Evolutionary conservation across 257 asterid genomes (phyloP), one percentile per base, ranked within the genome.

Genomic region (Leptodermis oblonga): DNA sequence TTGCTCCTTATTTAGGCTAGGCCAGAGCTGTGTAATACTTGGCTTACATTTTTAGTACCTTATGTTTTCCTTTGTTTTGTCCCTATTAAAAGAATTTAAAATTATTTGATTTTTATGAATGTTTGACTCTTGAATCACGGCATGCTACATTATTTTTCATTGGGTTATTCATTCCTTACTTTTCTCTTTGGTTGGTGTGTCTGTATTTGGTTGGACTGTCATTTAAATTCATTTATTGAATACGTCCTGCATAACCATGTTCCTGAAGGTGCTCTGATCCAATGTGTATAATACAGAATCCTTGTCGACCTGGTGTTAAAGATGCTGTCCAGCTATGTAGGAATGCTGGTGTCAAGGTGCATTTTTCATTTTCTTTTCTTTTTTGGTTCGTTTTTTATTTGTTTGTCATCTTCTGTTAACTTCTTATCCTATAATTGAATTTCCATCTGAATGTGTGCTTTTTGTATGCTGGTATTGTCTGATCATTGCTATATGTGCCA

Each of bases 321-420:
- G 87, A 81, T 37, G 92, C 99, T 20, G 99, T 93, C 77, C 92
- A 86, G 62, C 70, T 90, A 69, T 93, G 99, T 62, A 71, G 42
- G 73, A 69, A 81, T 68, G 96, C 99, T 79, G 99, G 97, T 48
- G 89, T 93, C 51, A 93, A 93, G 97, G 98, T 92, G 65, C 61
- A 69, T 67, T 36, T 53, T 18, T 43, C 6, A 28, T 67, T 18
- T 0, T 33, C 34, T 15, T 46, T 28, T 65, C 41, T 13, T 12
- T 72, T 2, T 60, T 60, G 39, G 18, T 11, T 54, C 14, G 30
- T 12, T 4, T 3, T 25, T 37, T 36, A 25, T 34, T 49, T 45
- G 1, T 17, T 48, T 13, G 4, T 0, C 17, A 30, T 9, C 46
- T 39, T 37, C 17, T 36, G 26, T 62, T 60, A 49, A 23, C 26